Conservation (phyloP, 1,284 basidiomycete species). For the Fomitopsis betulina region DNA sequence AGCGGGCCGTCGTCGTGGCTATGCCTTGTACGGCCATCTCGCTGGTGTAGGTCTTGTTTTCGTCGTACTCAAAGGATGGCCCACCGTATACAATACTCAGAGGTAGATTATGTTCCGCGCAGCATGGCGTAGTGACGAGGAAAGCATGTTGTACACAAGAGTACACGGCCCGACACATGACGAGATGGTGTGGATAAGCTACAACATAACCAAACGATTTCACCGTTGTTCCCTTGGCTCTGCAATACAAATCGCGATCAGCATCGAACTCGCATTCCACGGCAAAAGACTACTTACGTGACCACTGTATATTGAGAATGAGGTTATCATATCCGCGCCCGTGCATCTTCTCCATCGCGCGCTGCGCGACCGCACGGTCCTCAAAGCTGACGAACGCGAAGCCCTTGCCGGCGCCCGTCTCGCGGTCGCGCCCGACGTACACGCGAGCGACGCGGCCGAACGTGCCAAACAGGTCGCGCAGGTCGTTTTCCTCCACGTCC, state of each 20-base stretch:
- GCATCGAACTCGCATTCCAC: neutral
- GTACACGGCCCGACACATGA: neutral
- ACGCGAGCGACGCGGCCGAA: conserved; percentile 87
- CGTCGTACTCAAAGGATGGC: too few relatives aligned
- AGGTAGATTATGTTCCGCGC: too few relatives aligned
- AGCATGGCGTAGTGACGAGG: too few relatives aligned
- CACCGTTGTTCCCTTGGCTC: conserved; percentile 32
- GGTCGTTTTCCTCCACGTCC: conserved; percentile 92
- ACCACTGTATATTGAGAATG: conserved; percentile 87
- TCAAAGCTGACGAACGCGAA: conserved; percentile 97
- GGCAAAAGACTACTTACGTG: conserved; percentile 37
- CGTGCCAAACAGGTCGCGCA: conserved; percentile 85
- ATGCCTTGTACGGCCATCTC: too few relatives aligned
- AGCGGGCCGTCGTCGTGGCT: too few relatives aligned
- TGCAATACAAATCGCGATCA: conserved; percentile 8
- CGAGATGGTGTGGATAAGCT: neutral
- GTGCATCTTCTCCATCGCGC: conserved; percentile 90
- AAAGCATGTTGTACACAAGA: neutral
- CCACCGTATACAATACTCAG: too few relatives aligned
- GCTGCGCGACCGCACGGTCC: conserved; percentile 74
- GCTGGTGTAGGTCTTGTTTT: too few relatives aligned
- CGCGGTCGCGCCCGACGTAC: conserved; percentile 93
- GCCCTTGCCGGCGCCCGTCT: conserved; percentile 94
- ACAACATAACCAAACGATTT: neutral
- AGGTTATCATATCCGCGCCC: conserved; percentile 90